Percentiles rank a stretch among this genome's conserved stretches.
Evolutionary conservation across 345 rosid species (phyloP).

Genomic region (Syzygium grande): DNA sequence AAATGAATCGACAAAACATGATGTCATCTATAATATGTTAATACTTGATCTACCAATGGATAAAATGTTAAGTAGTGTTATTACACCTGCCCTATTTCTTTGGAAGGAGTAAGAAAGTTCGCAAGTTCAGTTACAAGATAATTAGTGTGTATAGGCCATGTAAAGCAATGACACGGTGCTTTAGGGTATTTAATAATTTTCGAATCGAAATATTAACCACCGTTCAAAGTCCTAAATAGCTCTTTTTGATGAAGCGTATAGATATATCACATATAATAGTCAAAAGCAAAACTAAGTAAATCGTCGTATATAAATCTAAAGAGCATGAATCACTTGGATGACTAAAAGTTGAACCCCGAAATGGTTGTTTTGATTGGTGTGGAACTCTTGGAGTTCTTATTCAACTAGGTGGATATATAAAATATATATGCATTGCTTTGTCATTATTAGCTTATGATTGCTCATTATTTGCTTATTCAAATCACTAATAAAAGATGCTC

Average conservation of each 20-base stretch:
- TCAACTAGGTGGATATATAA: fast-evolving
- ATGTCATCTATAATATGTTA: too few relatives aligned
- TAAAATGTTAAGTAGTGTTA: not conserved
- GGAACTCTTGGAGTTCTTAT: too few relatives aligned
- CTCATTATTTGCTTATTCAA: not conserved
- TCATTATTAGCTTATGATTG: not conserved
- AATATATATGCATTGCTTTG: not conserved
- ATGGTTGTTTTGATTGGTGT: not conserved
- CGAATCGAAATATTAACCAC: fast-evolving
- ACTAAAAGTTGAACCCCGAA: not conserved
- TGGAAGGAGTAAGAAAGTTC: not conserved
- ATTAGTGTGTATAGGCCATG: not conserved
- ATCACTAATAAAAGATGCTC: fast-evolving
- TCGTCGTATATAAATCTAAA: not conserved
- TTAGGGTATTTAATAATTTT: not conserved
- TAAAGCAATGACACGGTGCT: fast-evolving
- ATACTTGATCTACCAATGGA: not conserved
- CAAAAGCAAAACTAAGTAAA: not conserved
- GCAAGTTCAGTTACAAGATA: fast-evolving
- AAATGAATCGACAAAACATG: too few relatives aligned
- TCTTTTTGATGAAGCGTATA: too few relatives aligned
- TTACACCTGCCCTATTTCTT: not conserved
- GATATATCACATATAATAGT: fast-evolving
- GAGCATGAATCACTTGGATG: not conserved
- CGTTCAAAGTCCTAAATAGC: fast-evolving